A percentile compares a stretch with the other conserved stretches of the same genome.
Evolutionary conservation across 2,329 filamentous ascomycete genomes (phyloP).

Genomic region (Colletotrichum sp.): DNA sequence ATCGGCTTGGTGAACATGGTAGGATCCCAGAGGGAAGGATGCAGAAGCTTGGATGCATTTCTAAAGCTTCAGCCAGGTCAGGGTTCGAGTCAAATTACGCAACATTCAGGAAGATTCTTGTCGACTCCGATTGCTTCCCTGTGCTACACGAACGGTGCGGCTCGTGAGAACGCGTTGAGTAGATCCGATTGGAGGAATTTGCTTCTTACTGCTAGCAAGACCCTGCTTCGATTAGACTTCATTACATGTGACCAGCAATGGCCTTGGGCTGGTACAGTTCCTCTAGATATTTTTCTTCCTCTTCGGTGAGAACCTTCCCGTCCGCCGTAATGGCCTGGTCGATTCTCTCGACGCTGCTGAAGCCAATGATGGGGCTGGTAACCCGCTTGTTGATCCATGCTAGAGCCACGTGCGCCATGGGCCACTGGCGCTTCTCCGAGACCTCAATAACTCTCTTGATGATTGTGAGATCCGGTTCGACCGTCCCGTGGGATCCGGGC

Average conservation of each 20-base stretch:
- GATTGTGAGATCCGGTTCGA: constrained; percentile 36
- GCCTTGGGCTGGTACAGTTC: constrained; percentile 63
- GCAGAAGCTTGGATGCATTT: not conserved
- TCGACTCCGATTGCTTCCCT: not conserved
- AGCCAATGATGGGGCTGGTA: constrained; percentile 64
- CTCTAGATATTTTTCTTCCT: constrained; percentile 67
- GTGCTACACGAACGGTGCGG: not conserved
- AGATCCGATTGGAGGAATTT: not conserved
- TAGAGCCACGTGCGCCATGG: constrained; percentile 68
- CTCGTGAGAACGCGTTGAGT: not conserved
- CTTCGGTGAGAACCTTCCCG: constrained; percentile 54
- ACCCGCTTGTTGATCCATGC: constrained; percentile 65
- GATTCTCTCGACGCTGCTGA: constrained; percentile 63
- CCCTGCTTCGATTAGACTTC: not conserved
- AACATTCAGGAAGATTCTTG: not conserved
- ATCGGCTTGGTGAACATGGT: not conserved
- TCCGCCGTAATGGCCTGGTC: constrained; percentile 60
- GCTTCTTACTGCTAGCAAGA: not conserved
- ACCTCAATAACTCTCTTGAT: constrained; percentile 53
- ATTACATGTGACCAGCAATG: constrained; percentile 27
- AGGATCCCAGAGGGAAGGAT: not conserved
- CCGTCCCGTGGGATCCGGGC: constrained; percentile 28
- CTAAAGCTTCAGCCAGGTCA: not conserved
- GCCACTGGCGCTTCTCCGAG: constrained; percentile 60
- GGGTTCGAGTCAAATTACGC: not conserved